phyloP scores from a whole-genome alignment of 2,329 filamentous ascomycete genomes.

The Dendrostoma leiphaemia region DNA sequence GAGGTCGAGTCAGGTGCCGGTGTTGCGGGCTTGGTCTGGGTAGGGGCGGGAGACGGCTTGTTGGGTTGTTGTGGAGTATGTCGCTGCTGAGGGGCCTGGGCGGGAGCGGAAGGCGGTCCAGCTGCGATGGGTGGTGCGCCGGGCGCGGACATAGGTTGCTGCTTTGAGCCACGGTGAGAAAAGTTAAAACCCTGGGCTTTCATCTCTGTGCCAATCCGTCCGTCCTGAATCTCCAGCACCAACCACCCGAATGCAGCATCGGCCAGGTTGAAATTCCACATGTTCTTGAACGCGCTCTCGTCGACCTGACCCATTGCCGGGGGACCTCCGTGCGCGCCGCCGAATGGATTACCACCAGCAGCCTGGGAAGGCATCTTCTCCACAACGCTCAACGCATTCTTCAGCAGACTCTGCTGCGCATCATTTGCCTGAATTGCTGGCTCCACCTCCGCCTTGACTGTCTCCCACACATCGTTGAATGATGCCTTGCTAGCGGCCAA shows the following conservation, averaged over 20 bases:
- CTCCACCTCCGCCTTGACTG: slow-evolving; percentile 93
- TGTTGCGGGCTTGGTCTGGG: slow-evolving; percentile 40
- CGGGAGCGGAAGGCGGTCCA: slow-evolving; percentile 34
- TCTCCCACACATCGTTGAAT: slow-evolving; percentile 99
- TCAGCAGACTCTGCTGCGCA: slow-evolving; percentile 85
- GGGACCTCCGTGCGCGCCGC: slow-evolving; percentile 74
- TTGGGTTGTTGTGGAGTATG: slow-evolving; percentile 38
- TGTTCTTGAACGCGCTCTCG: slow-evolving; percentile 99
- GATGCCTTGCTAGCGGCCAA: slow-evolving; percentile 96
- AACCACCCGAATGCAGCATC: slow-evolving; percentile 97
- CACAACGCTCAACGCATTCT: slow-evolving; percentile 90
- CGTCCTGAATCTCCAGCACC: slow-evolving; percentile 91
- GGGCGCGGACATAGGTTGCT: slow-evolving; percentile 44
- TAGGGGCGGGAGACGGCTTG: slow-evolving; percentile 38
- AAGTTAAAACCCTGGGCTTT: slow-evolving; percentile 99
- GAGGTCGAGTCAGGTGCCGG: slow-evolving; percentile 50
- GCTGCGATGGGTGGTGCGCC: slow-evolving; percentile 31
- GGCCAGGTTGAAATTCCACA: slow-evolving; percentile 99
- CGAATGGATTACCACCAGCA: slow-evolving; percentile 95
- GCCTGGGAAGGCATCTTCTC: slow-evolving; percentile 96
- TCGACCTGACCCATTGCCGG: slow-evolving; percentile 83
- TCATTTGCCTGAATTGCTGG: slow-evolving; percentile 92
- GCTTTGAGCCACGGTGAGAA: slow-evolving; percentile 88
- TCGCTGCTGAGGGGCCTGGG: slow-evolving; percentile 29
- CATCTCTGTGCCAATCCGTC: slow-evolving; percentile 97